Conservation (phyloP, 108 stramenopile species). For the Stephanodiscus triporus region DNA sequence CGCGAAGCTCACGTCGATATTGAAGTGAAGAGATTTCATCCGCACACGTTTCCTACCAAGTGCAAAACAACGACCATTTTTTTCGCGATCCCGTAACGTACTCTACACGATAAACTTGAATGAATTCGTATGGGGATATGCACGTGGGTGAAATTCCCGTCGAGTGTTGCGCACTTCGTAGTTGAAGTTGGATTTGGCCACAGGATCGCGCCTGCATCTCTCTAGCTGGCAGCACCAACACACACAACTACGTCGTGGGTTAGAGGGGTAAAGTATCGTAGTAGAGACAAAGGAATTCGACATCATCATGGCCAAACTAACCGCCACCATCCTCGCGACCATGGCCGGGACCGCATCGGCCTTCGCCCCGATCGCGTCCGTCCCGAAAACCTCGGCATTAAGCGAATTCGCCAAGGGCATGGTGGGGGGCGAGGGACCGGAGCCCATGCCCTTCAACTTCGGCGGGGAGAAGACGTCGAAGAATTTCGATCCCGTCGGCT, state of each 20-base stretch:
- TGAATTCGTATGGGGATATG: too few relatives aligned
- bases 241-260: too few relatives aligned
- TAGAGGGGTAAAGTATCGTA: too few relatives aligned
- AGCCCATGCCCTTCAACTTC: slow-evolving; percentile 62
- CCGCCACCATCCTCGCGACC: slow-evolving; percentile 39
- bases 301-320: slow-evolving; percentile 33
- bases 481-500: slow-evolving; percentile 74
- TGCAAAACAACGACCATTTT: neutral
- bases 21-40: neutral
- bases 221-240: too few relatives aligned
- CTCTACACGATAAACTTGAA: too few relatives aligned
- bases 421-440: slow-evolving; percentile 64
- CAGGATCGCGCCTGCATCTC: neutral
- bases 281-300: neutral
- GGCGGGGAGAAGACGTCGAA: slow-evolving; percentile 39
- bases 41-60: neutral
- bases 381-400: slow-evolving; percentile 23
- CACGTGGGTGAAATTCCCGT: too few relatives aligned
- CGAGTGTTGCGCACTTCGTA: neutral
- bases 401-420: slow-evolving; percentile 58
- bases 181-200: neutral
- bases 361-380: slow-evolving; percentile 48
- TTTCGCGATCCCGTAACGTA: too few relatives aligned
- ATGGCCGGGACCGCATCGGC: slow-evolving; percentile 48
- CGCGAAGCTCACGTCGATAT: neutral